Evolutionary conservation across 768 basidiomycete species (phyloP), one percentile per base, ranked within the genome.

Genomic region (Mycena polygramma): DNA sequence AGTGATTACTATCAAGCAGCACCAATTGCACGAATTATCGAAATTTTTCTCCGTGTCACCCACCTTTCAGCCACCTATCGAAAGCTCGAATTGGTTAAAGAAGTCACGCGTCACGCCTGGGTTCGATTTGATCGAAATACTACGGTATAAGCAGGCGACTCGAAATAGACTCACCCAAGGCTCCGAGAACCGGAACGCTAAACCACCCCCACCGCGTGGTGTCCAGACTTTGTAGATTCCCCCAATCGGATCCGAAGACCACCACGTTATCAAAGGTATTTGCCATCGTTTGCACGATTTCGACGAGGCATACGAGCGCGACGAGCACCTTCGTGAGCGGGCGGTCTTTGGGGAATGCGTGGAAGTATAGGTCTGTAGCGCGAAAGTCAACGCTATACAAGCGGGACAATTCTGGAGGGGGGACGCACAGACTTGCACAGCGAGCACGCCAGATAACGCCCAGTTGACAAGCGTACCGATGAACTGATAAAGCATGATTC

Each of bases 281-380:
- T 10, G 11, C 41, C 10, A 41, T 10, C 9, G 41, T 73, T 39
- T 78, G 75, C 26, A 75, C n/a, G 11, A 74, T 60, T 43, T 78
- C 76, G 4, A 72, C 69, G 9, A 76, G 15, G 59, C 69, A 55
- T 14, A 78, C 59, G 52, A 70, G 59, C 20, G 53, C 35, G 41
- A 78, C 75, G 20, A 76, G 48, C 7, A 48, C 9, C 46, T 75
- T 78, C n/a, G 48, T 66, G 20, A 65, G 19, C 2, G 8, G 24
- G 4, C 65, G 57, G 39, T 78, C 75, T 13, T 68, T 66, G 9
- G 72, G 85, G 81, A 57, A 80, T 78, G 74, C 80, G 80, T 63
- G 81, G 80, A 26, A 87, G 85, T 69, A 73, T 1, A 73, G 13
- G 54, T 62, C 72, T 73, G 62, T 4, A 19, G 8, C 20, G 22